Base-by-base conservation (phyloP, 768 basidiomycete genomes). In the Pisolithus orientalis region DNA sequence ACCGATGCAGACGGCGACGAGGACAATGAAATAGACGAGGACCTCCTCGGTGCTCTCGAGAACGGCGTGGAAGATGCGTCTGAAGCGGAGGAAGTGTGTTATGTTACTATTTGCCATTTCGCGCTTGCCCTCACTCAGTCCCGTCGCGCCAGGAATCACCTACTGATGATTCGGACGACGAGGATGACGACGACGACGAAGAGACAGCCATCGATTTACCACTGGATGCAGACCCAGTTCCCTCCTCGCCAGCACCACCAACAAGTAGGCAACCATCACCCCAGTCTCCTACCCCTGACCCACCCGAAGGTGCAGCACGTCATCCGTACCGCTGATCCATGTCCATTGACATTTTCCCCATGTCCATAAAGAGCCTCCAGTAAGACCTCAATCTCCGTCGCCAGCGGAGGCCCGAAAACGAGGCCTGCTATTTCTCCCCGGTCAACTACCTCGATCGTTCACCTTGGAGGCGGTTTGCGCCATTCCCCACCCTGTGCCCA, bases 401-500 rank as follows among this genome's bases (percentile, higher is more conserved):
- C 84, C 78, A 7, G 79, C 82, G 11, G 73, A 73, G 43, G 57
- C 75, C 27, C 83, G 85, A 29, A 80, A 75, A 60, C 72, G 70
- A 32, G 63, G 63, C 8, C 57, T 86, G 11, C 55, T 63, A 51
- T 68, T 70, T 44, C 60, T 69, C 56, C 52, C 65, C 60, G 53
- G 61, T 42, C 59, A 39, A 11, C 59, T 63, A 14, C 82, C 80
- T n/a, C 77, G 82, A 29, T 78, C 89, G 0, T 91, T 85, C 65
- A 85, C 86, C 6, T 85, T 96, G 5, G 94, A 95, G 70, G 93
- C 94, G 16, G 82, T 95, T 54, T 91, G 88, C 56, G 92, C 92
- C 17, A 81, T 97, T 51, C 90, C 94, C 1, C 89, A 94, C 57
- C 92, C 92, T 4, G 83, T 81, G 4, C 84, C 92, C 4, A 92